Percentiles rank a stretch among this genome's conserved stretches.
Evolutionary conservation across 257 asterid genomes (phyloP).

Genomic region (Solanum chilense): DNA sequence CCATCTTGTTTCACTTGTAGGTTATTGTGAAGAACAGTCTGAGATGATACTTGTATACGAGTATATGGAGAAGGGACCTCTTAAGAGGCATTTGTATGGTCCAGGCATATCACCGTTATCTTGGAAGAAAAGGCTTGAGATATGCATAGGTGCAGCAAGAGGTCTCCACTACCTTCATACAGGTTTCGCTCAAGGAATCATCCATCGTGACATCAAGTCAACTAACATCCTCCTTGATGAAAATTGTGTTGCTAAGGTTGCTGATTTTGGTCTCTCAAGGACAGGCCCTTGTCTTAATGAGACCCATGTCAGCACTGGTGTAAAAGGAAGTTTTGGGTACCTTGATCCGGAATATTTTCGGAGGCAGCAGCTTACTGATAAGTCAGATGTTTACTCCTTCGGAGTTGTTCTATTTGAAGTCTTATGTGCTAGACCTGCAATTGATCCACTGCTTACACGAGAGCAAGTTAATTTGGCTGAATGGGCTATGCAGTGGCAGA

Average conservation of each 20-base stretch:
- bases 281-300: background rate
- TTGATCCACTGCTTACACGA: background rate
- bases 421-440: background rate
- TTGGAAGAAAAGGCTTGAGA: background rate
- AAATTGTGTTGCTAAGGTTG: conserved; percentile 31
- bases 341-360: background rate
- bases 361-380: background rate
- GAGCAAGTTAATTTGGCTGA: background rate
- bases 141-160: background rate
- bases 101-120: background rate
- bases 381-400: background rate
- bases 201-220: background rate
- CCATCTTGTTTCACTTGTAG: background rate
- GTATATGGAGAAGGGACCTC: background rate
- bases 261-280: background rate
- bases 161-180: background rate
- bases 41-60: background rate
- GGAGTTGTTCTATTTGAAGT: background rate
- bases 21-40: background rate
- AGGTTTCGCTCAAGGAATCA: conserved; percentile 18
- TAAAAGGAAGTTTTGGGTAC: background rate
- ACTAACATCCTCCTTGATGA: conserved; percentile 27
- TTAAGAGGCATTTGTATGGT: background rate
- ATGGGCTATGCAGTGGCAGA: background rate
- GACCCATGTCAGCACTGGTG: background rate